Percentiles rank a stretch among this genome's conserved stretches.
phyloP scores from a whole-genome alignment of 2,329 filamentous ascomycete genomes.

The Claviceps spartinae region DNA sequence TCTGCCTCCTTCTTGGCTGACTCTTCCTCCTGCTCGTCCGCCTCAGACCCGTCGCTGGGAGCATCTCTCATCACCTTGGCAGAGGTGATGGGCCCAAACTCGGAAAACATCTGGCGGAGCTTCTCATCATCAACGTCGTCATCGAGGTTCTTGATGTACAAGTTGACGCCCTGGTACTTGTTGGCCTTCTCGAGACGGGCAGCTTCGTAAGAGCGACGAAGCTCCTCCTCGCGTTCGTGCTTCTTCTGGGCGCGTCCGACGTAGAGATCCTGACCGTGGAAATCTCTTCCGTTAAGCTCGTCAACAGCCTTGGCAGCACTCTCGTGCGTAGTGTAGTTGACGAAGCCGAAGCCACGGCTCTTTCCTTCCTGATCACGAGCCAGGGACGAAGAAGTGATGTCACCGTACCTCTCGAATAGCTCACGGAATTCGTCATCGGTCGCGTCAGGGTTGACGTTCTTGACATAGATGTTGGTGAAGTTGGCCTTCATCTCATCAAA shows the following conservation, averaged over 20 bases:
- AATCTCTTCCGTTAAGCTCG: slow-evolving; percentile 79
- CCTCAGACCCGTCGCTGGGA: slow-evolving; percentile 38
- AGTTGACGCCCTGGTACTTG: slow-evolving; percentile 98
- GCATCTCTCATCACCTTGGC: slow-evolving; percentile 98
- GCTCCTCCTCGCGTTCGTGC: slow-evolving; percentile 98
- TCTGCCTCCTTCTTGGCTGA: slow-evolving; percentile 38
- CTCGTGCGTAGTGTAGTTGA: slow-evolving; percentile 91
- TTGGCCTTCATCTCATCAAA: slow-evolving; percentile 99
- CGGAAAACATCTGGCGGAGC: slow-evolving; percentile 81
- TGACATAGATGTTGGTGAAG: slow-evolving; percentile 99
- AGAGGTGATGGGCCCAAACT: slow-evolving; percentile 91
- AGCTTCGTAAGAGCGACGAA: slow-evolving; percentile 97
- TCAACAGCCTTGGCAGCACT: slow-evolving; percentile 76
- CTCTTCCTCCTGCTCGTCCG: slow-evolving; percentile 40
- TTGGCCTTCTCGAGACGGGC: slow-evolving; percentile 94
- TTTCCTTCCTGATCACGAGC: slow-evolving; percentile 82
- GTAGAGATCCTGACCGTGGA: slow-evolving; percentile 90
- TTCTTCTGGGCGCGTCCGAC: slow-evolving; percentile 99
- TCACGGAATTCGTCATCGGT: slow-evolving; percentile 90
- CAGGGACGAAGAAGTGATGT: slow-evolving; percentile 90
- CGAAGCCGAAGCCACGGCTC: slow-evolving; percentile 90
- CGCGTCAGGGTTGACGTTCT: slow-evolving; percentile 80
- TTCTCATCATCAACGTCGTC: slow-evolving; percentile 98
- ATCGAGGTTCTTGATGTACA: slow-evolving; percentile 98
- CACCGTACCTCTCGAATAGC: slow-evolving; percentile 82